Conservation (phyloP, 225 moss, liverwort and hornwort genomes). For the Bryum argenteum region DNA sequence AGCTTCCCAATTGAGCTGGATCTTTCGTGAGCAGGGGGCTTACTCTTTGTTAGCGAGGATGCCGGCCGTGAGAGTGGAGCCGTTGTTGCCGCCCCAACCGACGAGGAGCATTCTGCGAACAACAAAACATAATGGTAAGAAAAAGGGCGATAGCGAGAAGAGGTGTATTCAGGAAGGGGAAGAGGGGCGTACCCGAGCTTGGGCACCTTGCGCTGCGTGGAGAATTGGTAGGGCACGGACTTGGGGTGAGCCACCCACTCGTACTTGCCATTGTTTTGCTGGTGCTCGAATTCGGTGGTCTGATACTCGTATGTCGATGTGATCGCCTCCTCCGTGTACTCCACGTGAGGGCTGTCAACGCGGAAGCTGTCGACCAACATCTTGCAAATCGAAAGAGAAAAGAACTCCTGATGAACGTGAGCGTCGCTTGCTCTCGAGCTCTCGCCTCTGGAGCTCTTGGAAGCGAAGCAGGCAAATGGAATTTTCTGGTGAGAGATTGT, state of each 20-base stretch:
- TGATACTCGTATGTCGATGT: slow-evolving; percentile 70
- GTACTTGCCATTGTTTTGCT: slow-evolving; percentile 55
- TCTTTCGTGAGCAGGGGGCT: not conserved
- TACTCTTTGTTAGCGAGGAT: slow-evolving; percentile 80
- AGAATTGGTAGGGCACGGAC: slow-evolving; percentile 64
- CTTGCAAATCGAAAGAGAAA: not conserved
- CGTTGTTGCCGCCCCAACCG: slow-evolving; percentile 90
- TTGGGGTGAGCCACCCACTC: slow-evolving; percentile 72
- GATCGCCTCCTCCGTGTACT: slow-evolving; percentile 70
- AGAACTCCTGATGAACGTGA: too few relatives aligned
- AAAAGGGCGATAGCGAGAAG: too few relatives aligned
- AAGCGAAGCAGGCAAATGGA: too few relatives aligned
- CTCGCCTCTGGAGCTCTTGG: too few relatives aligned
- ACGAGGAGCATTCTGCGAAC: slow-evolving; percentile 75
- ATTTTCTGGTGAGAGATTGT: too few relatives aligned
- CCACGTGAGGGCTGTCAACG: slow-evolving; percentile 74
- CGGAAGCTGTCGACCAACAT: slow-evolving; percentile 87
- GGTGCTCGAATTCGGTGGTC: slow-evolving; percentile 61
- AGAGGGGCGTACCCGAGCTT: slow-evolving; percentile 62
- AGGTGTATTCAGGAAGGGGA: too few relatives aligned
- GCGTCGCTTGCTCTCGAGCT: too few relatives aligned
- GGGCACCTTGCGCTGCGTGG: slow-evolving; percentile 65
- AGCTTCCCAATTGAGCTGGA: too few relatives aligned
- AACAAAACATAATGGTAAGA: not conserved
- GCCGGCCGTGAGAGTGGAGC: slow-evolving; percentile 76